A percentile compares a stretch with the other conserved stretches of the same genome.
Conservation (phyloP, 768 basidiomycete genomes). For the Tulasnella sp. region DNA sequence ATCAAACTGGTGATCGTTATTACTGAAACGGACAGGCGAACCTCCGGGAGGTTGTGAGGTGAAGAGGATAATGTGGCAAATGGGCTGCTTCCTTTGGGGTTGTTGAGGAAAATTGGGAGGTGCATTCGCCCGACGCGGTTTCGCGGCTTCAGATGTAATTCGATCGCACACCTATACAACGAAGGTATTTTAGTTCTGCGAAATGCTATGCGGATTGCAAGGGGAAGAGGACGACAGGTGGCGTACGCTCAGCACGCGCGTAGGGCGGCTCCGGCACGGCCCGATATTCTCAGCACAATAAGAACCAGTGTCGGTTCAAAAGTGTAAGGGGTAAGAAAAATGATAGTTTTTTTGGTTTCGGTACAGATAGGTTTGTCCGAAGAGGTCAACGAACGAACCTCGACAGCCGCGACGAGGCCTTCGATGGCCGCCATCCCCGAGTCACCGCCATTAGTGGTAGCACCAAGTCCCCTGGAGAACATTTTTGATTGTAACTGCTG, state of each 20-base stretch:
- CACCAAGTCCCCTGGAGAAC: conserved; percentile 3
- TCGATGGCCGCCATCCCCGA: conserved; percentile 29
- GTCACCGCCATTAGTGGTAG: conserved; percentile 10
- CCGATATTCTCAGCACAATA: no score
- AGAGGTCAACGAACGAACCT: conserved; percentile 18
- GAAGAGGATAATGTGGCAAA: conserved; percentile 28
- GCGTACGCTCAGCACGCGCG: background rate
- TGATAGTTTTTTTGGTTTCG: background rate
- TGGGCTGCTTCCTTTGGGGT: background rate
- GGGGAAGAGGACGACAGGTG: background rate
- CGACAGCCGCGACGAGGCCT: conserved; percentile 28
- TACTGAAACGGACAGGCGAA: background rate
- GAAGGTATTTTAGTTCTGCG: background rate
- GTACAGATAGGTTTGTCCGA: background rate
- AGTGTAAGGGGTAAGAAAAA: no score
- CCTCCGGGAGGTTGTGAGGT: conserved; percentile 27
- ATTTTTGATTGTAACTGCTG: background rate
- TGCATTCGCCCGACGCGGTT: background rate
- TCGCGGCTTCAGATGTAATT: background rate
- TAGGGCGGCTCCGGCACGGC: background rate
- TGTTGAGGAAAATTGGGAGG: conserved; percentile 21
- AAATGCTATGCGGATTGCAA: background rate
- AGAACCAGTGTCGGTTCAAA: background rate
- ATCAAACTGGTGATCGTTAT: conserved; percentile 16
- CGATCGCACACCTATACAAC: conserved; percentile 22